Base-by-base conservation (phyloP, 495 filamentous ascomycete genomes). In the Annulohypoxylon nitens region DNA sequence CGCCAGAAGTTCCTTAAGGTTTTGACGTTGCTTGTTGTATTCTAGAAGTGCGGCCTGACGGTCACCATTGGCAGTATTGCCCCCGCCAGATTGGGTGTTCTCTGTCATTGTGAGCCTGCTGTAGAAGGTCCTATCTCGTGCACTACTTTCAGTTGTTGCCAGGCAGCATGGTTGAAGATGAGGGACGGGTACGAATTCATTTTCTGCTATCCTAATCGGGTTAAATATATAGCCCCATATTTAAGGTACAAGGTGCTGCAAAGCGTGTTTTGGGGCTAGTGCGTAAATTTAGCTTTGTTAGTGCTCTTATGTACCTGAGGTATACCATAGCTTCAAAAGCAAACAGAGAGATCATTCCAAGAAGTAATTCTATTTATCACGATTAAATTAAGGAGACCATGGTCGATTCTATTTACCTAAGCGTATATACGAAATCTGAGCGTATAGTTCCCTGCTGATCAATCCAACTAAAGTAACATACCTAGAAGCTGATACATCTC, bases 1-100 rank as follows among this genome's bases (percentile, higher is more conserved):
- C 3, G 78, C 62, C 11, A 88, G 75, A 47, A 88, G 80, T 36
- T 85, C 84, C 64, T 84, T 85, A 4, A 88, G 81, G 43, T 83
- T 81, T 55, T 81, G 78, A 5, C 85, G 78, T 58, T 85, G 81
- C 61, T 86, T 86, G 57, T 86, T 84, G 69, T 88, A 88, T 71
- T 81, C 86, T 8, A 85, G 78, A 18, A 83, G 73, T 4, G 83
- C 84, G 3, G 81, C 77, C 30, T 64, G 72, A 11, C 80, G 78
- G 60, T 82, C 80, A 30, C 72, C 74, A 60, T 70, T 78, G 25
- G 78, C 67, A 53, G 79, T 76, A 18, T 62, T 69, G 51, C 64
- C 73, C 25, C 79, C 67, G 36, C 78, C 60, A 11, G 86, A 82
- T 37, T 87, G 76, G 3, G 77, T 74, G 66, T 85, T 89, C 51